Percentiles rank a stretch among this genome's conserved stretches.
Conservation (phyloP, 805 yeast genomes). For the Metschnikowia corniflorae region DNA sequence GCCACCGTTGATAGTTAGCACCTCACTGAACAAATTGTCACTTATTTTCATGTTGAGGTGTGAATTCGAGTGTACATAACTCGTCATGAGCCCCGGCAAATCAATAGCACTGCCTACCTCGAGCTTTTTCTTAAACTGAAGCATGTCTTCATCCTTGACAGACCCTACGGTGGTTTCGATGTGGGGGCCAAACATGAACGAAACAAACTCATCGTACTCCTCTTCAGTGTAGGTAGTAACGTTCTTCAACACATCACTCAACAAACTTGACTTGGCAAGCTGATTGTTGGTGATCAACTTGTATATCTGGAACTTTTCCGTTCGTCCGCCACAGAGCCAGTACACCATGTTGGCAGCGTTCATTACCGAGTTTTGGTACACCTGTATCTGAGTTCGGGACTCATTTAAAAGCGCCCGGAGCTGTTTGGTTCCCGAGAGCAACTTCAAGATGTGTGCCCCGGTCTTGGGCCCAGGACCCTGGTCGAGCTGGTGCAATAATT, state of each 20-base stretch:
- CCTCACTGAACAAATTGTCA: slow-evolving; percentile 30
- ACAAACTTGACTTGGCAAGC: slow-evolving; percentile 24
- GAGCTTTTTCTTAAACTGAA: slow-evolving; percentile 2
- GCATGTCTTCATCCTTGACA: slow-evolving; percentile 10
- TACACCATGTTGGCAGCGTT: slow-evolving; percentile 25
- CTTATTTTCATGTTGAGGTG: slow-evolving; percentile 22
- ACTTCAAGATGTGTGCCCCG: slow-evolving; percentile 10
- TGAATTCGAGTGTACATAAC: slow-evolving; percentile 17
- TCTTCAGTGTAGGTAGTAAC: slow-evolving; percentile 4
- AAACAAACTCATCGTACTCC: slow-evolving; percentile 5
- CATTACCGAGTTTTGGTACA: slow-evolving; percentile 25
- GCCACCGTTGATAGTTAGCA: slow-evolving; percentile 30
- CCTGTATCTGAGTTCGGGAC: slow-evolving; percentile 20
- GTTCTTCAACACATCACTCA: slow-evolving; percentile 21
- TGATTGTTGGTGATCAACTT: slow-evolving; percentile 28
- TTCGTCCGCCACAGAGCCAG: slow-evolving; percentile 16
- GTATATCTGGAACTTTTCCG: slow-evolving; percentile 31
- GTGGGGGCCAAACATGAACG: slow-evolving; percentile 10
- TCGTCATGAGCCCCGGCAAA: slow-evolving; percentile 13
- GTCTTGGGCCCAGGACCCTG: slow-evolving; percentile 9
- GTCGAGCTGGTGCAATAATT: slow-evolving; percentile 11
- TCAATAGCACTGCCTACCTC: background rate
- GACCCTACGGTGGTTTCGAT: slow-evolving; percentile 6
- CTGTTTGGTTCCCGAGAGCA: slow-evolving; percentile 17
- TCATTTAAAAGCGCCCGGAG: slow-evolving; percentile 15